Evolutionary conservation across 805 yeast species (phyloP).

Genomic region (Jamesozyma hellenica): DNA sequence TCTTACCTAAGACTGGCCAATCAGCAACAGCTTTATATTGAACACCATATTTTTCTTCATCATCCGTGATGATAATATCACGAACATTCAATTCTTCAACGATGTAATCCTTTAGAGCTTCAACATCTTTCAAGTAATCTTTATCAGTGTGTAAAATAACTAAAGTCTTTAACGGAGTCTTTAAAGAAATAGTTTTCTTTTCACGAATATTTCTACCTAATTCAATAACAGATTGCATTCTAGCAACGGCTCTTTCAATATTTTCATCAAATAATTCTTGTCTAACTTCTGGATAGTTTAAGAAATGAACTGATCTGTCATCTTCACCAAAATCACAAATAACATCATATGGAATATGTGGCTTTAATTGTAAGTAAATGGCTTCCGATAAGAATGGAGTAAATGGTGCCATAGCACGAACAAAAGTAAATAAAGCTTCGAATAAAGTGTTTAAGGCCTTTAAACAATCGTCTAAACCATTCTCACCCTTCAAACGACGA

Average conservation of each 20-base stretch:
- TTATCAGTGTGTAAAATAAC: constrained; percentile 77
- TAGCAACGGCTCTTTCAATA: constrained; percentile 77
- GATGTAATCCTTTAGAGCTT: constrained; percentile 67
- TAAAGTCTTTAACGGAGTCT: constrained; percentile 85
- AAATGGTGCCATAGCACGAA: constrained; percentile 97
- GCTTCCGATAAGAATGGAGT: constrained; percentile 92
- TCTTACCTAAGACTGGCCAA: constrained; percentile 98
- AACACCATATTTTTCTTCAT: constrained; percentile 86
- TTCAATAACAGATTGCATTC: constrained; percentile 96
- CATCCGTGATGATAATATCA: constrained; percentile 75
- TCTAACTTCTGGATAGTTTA: constrained; percentile 79
- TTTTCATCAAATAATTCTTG: constrained; percentile 69
- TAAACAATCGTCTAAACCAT: constrained; percentile 72
- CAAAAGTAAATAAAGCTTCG: constrained; percentile 79
- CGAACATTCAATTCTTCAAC: constrained; percentile 88
- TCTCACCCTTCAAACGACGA: constrained; percentile 93
- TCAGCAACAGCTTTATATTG: constrained; percentile 93
- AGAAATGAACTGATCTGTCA: constrained; percentile 82
- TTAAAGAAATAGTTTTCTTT: constrained; percentile 84
- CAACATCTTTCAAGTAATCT: constrained; percentile 65
- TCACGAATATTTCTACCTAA: constrained; percentile 95
- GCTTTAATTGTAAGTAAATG: constrained; percentile 68
- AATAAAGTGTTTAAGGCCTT: constrained; percentile 84
- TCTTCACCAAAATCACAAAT: constrained; percentile 46
- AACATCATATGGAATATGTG: constrained; percentile 49